Conservation (phyloP, 2,329 filamentous ascomycete genomes). For the Fusarium veterinarium region DNA sequence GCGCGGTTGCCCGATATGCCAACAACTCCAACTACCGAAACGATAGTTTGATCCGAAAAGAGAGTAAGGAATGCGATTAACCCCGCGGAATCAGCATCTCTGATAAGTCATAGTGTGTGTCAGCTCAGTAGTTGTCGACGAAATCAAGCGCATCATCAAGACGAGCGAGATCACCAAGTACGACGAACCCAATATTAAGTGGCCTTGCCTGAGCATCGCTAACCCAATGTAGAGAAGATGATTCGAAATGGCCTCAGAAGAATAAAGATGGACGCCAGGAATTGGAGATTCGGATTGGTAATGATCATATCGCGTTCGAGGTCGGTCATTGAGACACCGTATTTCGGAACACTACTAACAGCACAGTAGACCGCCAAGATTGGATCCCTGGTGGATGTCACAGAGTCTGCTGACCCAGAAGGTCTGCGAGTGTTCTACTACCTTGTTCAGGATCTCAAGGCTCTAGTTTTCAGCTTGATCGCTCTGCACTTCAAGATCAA, state of each 20-base stretch:
- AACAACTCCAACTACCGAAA: constrained; percentile 99
- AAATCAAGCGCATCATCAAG: constrained; percentile 98
- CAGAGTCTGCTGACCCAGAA: constrained; percentile 94
- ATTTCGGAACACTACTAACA: constrained; percentile 22
- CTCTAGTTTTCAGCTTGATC: constrained; percentile 95
- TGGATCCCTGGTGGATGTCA: constrained; percentile 94
- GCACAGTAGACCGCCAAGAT: constrained; percentile 89
- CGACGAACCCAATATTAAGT: constrained; percentile 33
- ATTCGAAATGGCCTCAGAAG: constrained; percentile 98
- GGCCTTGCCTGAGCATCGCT: constrained; percentile 15
- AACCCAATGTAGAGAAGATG: constrained; percentile 79
- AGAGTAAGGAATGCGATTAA: constrained; percentile 75
- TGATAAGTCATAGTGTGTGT: constrained; percentile 82
- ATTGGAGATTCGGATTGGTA: constrained; percentile 91
- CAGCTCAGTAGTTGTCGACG: constrained; percentile 87
- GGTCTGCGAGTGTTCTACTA: constrained; percentile 98
- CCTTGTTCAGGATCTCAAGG: constrained; percentile 96
- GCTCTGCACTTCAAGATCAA: constrained; percentile 98
- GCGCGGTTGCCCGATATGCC: constrained; percentile 93
- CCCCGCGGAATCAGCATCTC: background rate
- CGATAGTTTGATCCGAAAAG: constrained; percentile 98
- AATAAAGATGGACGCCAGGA: constrained; percentile 99
- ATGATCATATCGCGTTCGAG: constrained; percentile 98
- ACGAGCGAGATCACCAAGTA: constrained; percentile 98
- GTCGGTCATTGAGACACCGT: constrained; percentile 58